Conservation (phyloP, 306 rosid genomes). For the Cercis canadensis region DNA sequence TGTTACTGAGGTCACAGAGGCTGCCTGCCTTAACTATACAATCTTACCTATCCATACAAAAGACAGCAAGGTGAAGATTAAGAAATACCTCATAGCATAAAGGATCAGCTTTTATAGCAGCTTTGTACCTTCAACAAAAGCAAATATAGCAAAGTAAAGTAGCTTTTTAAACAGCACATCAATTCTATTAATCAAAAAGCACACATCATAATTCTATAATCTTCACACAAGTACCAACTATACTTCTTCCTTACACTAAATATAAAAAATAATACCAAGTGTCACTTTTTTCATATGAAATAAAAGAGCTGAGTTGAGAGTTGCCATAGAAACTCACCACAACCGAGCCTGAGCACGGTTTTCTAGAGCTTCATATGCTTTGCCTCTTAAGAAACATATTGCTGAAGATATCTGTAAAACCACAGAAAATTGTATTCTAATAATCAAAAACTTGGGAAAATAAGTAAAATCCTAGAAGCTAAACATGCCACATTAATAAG, state of each 20-base stretch:
- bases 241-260: slow-evolving; percentile 9
- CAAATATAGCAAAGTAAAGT: slow-evolving; percentile 29
- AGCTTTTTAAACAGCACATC: slow-evolving; percentile 30
- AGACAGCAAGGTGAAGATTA: slow-evolving; percentile 33
- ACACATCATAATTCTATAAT: slow-evolving; percentile 16
- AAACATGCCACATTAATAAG: slow-evolving; percentile 4
- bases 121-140: slow-evolving; percentile 77
- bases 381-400: slow-evolving; percentile 89
- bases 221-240: slow-evolving; percentile 2
- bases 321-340: slow-evolving; percentile 60
- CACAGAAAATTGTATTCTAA: slow-evolving; percentile 29
- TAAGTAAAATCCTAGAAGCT: background rate
- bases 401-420: slow-evolving; percentile 85
- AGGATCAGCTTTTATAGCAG: slow-evolving; percentile 96
- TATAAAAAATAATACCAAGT: slow-evolving; percentile 1
- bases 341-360: slow-evolving; percentile 89
- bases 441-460: slow-evolving; percentile 5
- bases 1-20: too few species aligned
- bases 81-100: slow-evolving; percentile 88
- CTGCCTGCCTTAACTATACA: background rate
- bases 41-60: slow-evolving; percentile 19
- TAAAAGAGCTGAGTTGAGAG: slow-evolving; percentile 8
- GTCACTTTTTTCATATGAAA: background rate
- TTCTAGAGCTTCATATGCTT: slow-evolving; percentile 91
- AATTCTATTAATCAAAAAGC: slow-evolving; percentile 12